Percentiles rank a stretch among this genome's conserved stretches.
Evolutionary conservation across 768 basidiomycete species (phyloP).

Genomic region (Hericium coralloides): DNA sequence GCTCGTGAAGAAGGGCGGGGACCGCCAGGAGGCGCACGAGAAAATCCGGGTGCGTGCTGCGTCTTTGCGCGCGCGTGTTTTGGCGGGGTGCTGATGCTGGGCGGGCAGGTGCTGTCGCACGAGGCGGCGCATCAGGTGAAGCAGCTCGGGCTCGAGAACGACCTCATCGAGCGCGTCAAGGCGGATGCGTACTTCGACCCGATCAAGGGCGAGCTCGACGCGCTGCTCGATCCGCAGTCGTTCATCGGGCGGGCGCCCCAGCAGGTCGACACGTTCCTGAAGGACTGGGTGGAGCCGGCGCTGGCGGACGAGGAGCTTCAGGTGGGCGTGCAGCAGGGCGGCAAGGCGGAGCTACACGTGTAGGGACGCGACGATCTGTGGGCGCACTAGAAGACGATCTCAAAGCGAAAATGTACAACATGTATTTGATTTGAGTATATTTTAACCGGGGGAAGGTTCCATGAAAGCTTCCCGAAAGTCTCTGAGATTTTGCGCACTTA

Average conservation of each 20-base stretch:
- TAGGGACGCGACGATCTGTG: conserved; percentile 5
- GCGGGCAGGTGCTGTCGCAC: conserved; percentile 73
- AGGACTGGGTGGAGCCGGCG: conserved; percentile 83
- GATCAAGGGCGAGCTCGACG: conserved; percentile 73
- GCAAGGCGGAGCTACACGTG: conserved; percentile 60
- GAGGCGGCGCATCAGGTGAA: conserved; percentile 94
- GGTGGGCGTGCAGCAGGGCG: conserved; percentile 40
- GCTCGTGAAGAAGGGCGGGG: conserved; percentile 88
- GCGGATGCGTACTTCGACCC: conserved; percentile 82
- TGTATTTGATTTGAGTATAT: no score
- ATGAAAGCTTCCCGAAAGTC: no score
- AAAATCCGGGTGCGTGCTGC: conserved; percentile 63
- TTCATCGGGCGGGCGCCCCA: conserved; percentile 94
- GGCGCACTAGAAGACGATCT: neutral
- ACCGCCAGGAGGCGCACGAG: conserved; percentile 95
- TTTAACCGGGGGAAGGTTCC: no score
- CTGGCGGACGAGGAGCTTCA: conserved; percentile 49
- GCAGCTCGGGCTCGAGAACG: conserved; percentile 89
- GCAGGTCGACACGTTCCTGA: conserved; percentile 85
- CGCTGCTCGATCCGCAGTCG: conserved; percentile 72
- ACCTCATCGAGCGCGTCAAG: conserved; percentile 83
- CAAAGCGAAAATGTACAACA: neutral
- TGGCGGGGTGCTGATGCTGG: neutral
- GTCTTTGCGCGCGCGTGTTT: neutral
- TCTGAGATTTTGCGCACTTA: no score